Base-by-base conservation (phyloP, 2,329 filamentous ascomycete genomes). In the Botrytis fragariae region DNA sequence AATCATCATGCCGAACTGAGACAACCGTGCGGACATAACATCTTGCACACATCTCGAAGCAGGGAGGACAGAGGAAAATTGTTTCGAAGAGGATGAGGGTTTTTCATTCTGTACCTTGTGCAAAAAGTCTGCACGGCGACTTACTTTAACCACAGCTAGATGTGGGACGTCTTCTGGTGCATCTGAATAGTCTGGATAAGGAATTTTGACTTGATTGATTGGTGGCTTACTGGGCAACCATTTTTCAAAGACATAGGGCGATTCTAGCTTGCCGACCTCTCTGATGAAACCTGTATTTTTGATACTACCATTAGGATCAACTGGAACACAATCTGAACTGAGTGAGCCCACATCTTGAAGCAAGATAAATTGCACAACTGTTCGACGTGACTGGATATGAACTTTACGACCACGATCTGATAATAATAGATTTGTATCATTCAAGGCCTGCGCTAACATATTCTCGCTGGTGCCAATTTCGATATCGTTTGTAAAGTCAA, bases 121-220 rank as follows among this genome's bases (percentile, higher is more conserved):
- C 8, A 93, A 83, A 67, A 91, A 89, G 77, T 92, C 90, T 4
- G 84, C 83, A 61, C 89, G 85, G 72, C 85, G 87, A 0, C 89
- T 86, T 80, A 88, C 88, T 60, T 80, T 84, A 29, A 77, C 81
- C 0, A 90, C 77, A 3, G 82, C 81, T 2, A 91, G 74, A 77
- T 90, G 89, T 0, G 86, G 83, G 0, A 80, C 81, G n/a, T 88
- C 81, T 3, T 80, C 78, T 0, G 85, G 84, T 0, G 83, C 82
- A 0, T 84, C 76, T 0, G 83, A 81, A 60, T 84, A 85, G 1
- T 80, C 79, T 0, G 75, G 74, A 62, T 83, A 83, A 0, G 79
- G 77, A 44, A 81, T 77, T 37, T 84, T 82, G 0, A 89, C 82
- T 10, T 82, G 75, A 1, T 84, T 79, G 0, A 77, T 29, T 0